Conservation (phyloP, 208 protist species). For the Leishmania major region DNA sequence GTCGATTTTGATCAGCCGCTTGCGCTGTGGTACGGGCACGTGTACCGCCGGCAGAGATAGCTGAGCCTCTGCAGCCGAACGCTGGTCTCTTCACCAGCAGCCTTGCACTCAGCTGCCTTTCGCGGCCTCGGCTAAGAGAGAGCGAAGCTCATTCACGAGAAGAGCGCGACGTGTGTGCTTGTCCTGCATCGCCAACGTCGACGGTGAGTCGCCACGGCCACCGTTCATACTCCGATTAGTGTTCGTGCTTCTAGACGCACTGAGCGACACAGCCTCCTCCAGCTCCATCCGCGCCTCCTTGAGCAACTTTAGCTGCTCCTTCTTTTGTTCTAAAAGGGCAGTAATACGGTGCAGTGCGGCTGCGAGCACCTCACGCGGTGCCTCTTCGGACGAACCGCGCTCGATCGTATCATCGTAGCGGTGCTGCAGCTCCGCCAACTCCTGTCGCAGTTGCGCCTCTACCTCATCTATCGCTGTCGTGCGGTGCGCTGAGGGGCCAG, state of each 20-base stretch:
- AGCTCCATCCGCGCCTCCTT: constrained; percentile 59
- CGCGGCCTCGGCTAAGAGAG: constrained; percentile 53
- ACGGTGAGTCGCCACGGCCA: constrained; percentile 2
- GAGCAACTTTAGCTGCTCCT: constrained; percentile 79
- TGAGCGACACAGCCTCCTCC: constrained; percentile 10
- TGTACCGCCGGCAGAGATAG: background rate
- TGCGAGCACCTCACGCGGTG: constrained; percentile 60
- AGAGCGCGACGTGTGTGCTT: constrained; percentile 59
- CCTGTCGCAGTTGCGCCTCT: constrained; percentile 60
- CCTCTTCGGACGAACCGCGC: constrained; percentile 49
- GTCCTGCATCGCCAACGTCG: background rate
- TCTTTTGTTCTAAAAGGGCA: constrained; percentile 74
- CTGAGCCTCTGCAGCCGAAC: too few species aligned
- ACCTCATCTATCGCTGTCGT: constrained; percentile 44
- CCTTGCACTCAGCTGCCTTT: constrained; percentile 11
- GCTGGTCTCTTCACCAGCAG: background rate
- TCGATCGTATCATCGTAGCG: constrained; percentile 77
- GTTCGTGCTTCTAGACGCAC: background rate
- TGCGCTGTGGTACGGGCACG: background rate
- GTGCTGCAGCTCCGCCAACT: constrained; percentile 66
- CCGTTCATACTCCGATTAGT: background rate
- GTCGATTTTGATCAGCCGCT: background rate
- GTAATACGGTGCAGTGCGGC: constrained; percentile 59
- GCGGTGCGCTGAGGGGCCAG: background rate
- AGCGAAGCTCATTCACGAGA: constrained; percentile 84